phyloP scores from a whole-genome alignment of 176 grass and related monocot species.

The Triticum monococcum region DNA sequence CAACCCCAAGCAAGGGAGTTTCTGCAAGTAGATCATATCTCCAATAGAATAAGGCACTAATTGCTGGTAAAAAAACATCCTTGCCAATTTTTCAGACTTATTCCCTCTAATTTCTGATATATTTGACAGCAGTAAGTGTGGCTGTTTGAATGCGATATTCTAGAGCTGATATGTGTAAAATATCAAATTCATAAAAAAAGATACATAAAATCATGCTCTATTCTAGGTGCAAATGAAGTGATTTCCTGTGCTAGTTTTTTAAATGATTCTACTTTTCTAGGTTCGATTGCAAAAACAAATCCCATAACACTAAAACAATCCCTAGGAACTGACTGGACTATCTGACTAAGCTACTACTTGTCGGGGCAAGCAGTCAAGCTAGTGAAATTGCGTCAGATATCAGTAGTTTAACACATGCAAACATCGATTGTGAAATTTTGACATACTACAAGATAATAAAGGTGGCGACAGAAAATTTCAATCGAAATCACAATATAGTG shows the following conservation, averaged over 20 bases:
- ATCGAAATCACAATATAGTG: neutral
- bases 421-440: neutral
- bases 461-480: neutral
- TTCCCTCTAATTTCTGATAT: neutral
- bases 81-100: neutral
- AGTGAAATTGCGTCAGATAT: neutral
- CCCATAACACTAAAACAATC: neutral
- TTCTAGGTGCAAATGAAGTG: neutral
- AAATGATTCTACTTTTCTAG: neutral
- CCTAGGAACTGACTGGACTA: neutral
- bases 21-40: neutral
- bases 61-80: neutral
- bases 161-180: neutral
- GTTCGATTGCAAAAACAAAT: neutral
- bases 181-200: neutral
- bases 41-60: neutral
- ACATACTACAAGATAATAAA: neutral
- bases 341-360: neutral
- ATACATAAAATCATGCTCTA: neutral
- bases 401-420: neutral
- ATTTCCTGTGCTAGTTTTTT: neutral
- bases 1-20: neutral
- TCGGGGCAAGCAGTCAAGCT: neutral
- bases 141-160: neutral
- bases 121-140: neutral